Conservation (phyloP, 768 basidiomycete species). For the Boletus pseudopeckii region DNA sequence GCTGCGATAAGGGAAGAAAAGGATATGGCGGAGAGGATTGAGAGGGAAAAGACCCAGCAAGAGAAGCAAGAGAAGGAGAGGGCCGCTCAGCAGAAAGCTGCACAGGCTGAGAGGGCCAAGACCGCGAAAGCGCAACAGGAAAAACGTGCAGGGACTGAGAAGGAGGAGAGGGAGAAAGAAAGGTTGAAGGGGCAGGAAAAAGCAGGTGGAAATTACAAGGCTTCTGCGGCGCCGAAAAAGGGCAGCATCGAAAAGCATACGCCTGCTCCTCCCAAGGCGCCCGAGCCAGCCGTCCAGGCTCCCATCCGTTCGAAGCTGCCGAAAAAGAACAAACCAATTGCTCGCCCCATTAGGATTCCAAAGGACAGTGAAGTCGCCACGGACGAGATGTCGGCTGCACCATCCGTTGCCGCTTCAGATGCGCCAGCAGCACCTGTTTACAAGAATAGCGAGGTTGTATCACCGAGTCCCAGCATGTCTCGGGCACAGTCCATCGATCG, state of each 20-base stretch:
- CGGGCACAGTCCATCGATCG: constrained; percentile 60
- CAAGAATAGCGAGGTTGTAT: constrained; percentile 32
- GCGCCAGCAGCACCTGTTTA: constrained; percentile 36
- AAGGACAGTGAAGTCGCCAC: constrained; percentile 52
- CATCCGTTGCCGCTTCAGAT: constrained; percentile 49
- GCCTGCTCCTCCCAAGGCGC: constrained; percentile 14
- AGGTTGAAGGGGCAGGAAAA: constrained; percentile 27
- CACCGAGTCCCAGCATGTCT: constrained; percentile 54
- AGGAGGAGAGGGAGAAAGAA: constrained; percentile 30
- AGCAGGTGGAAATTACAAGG: constrained; percentile 25
- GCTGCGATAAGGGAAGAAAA: constrained; percentile 38
- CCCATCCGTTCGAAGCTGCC: constrained; percentile 80
- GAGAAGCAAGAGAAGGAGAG: constrained; percentile 41
- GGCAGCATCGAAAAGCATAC: constrained; percentile 18
- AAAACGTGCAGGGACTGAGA: constrained; percentile 26
- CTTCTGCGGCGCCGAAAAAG: constrained; percentile 16
- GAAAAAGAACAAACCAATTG: constrained; percentile 71
- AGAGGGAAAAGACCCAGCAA: constrained; percentile 36
- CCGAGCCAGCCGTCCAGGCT: constrained; percentile 51
- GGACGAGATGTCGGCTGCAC: constrained; percentile 42
- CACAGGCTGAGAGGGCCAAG: constrained; percentile 37
- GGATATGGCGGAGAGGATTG: constrained; percentile 35
- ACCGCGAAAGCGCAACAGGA: constrained; percentile 33
- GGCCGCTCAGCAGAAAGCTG: constrained; percentile 29
- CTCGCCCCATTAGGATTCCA: constrained; percentile 55